These are phyloP conservation scores for Talaromyces sp. DNA, from an alignment of 2,329 filamentous ascomycete species.

Conservation along the genomic window DNA sequence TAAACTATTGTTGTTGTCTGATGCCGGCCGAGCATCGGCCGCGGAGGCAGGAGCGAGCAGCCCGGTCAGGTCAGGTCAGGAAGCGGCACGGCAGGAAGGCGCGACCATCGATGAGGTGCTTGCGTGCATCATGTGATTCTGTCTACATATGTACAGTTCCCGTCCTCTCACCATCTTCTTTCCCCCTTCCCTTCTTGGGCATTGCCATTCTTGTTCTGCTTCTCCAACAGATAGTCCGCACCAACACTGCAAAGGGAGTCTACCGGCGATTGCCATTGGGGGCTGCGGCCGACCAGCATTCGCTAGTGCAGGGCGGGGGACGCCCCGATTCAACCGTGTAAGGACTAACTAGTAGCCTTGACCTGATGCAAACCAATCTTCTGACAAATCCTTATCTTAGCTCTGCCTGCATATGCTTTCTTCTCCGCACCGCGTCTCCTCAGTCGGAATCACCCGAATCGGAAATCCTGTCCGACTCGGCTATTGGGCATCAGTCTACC, in stretches of 20 bases:
- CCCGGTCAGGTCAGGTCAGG: not conserved
- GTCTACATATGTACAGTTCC: not conserved
- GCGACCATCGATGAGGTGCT: not conserved
- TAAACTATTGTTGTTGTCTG: not conserved
- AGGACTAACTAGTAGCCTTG: not conserved
- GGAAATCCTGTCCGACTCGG: not conserved
- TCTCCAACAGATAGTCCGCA: not conserved
- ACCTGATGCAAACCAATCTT: not conserved
- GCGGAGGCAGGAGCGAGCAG: not conserved
- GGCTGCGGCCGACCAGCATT: not conserved
- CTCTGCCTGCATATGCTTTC: not conserved
- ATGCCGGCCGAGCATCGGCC: not conserved
- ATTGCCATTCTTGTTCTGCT: not conserved
- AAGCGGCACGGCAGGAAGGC: not conserved
- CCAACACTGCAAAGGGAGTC: not conserved
- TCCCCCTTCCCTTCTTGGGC: not conserved
- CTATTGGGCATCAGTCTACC: not conserved
- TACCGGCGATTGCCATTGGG: not conserved
- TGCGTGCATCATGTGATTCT: not conserved
- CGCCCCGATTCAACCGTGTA: not conserved
- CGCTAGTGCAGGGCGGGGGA: not conserved
- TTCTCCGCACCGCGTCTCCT: not conserved
- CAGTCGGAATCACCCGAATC: not conserved
- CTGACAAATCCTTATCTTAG: constrained; percentile 2
- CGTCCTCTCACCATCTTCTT: not conserved